Evolutionary conservation across 2,329 filamentous ascomycete genomes (phyloP).

Genomic region (Aplosporella prunicola): DNA sequence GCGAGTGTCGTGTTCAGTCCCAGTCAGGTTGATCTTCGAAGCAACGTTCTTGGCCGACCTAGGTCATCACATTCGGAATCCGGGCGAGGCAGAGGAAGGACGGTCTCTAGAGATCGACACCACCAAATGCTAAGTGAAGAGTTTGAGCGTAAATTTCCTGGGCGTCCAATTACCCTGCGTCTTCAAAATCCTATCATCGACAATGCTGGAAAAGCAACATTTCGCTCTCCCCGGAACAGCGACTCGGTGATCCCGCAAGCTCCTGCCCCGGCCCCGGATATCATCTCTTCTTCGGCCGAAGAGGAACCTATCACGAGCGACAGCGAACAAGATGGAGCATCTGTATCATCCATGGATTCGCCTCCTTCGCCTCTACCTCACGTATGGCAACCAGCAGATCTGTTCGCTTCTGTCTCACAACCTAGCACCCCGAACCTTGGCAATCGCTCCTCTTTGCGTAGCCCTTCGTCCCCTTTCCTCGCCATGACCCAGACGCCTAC

Average conservation of each 20-base stretch:
- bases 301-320: constrained; percentile 7
- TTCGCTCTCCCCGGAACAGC: constrained; percentile 2
- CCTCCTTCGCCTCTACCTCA: constrained; percentile 16
- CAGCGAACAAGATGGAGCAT: constrained; percentile 11
- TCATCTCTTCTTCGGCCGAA: constrained; percentile 11
- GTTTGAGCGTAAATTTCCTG: not conserved
- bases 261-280: constrained; percentile 2
- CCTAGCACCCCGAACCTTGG: constrained; percentile 17
- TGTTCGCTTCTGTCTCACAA: constrained; percentile 21
- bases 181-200: not conserved
- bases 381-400: not conserved
- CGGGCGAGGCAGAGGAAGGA: constrained; percentile 6
- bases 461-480: constrained; percentile 12
- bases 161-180: constrained; percentile 3
- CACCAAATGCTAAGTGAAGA: constrained; percentile 1
- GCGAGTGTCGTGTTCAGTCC: constrained; percentile 60
- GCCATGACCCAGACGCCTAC: constrained; percentile 10
- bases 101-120: not conserved
- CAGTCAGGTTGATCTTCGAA: constrained; percentile 42
- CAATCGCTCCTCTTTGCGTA: constrained; percentile 13
- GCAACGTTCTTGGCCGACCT: constrained; percentile 20
- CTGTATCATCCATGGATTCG: constrained; percentile 14
- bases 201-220: too few relatives aligned
- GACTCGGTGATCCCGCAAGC: constrained; percentile 9
- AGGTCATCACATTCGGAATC: constrained; percentile 8